Evolutionary conservation across 768 basidiomycete genomes (phyloP).

Genomic region (Gelatoporia subvermispora): DNA sequence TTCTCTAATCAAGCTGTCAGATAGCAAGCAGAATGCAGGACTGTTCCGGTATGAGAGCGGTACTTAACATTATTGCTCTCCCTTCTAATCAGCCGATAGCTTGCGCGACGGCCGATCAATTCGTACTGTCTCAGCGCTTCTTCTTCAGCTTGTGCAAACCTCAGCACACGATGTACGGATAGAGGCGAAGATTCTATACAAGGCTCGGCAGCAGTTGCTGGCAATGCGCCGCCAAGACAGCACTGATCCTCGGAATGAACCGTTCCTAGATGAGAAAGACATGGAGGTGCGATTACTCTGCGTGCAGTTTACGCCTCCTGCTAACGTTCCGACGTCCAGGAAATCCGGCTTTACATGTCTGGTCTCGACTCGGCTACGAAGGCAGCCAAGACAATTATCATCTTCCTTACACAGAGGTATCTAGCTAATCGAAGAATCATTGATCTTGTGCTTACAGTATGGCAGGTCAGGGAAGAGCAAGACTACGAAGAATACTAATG

Average conservation of each 20-base stretch:
- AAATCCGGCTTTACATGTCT: constrained; percentile 63
- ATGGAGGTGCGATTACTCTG: constrained; percentile 42
- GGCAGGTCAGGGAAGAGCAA: constrained; percentile 81
- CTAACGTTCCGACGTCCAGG: constrained; percentile 34
- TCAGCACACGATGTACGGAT: constrained; percentile 83
- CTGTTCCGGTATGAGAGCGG: constrained; percentile 66
- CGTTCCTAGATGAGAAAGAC: constrained; percentile 66
- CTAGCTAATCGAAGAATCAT: background rate
- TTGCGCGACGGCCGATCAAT: constrained; percentile 88
- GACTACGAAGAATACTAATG: constrained; percentile 84
- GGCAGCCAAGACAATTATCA: constrained; percentile 73
- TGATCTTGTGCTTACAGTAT: background rate
- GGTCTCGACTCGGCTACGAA: constrained; percentile 80
- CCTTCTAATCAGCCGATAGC: constrained; percentile 35
- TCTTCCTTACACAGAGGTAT: constrained; percentile 30
- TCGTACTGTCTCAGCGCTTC: constrained; percentile 86
- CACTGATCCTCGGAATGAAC: constrained; percentile 41
- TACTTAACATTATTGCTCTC: background rate
- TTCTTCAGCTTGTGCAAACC: constrained; percentile 95
- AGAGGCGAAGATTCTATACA: constrained; percentile 59
- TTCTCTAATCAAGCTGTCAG: constrained; percentile 85
- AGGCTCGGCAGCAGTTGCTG: constrained; percentile 54
- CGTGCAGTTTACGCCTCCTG: background rate
- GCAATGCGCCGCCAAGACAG: constrained; percentile 64
- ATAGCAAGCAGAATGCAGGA: constrained; percentile 84